A percentile compares a stretch with the other conserved stretches of the same genome.
Conservation (phyloP, 768 basidiomycete species). For the Suillus clintonianus region DNA sequence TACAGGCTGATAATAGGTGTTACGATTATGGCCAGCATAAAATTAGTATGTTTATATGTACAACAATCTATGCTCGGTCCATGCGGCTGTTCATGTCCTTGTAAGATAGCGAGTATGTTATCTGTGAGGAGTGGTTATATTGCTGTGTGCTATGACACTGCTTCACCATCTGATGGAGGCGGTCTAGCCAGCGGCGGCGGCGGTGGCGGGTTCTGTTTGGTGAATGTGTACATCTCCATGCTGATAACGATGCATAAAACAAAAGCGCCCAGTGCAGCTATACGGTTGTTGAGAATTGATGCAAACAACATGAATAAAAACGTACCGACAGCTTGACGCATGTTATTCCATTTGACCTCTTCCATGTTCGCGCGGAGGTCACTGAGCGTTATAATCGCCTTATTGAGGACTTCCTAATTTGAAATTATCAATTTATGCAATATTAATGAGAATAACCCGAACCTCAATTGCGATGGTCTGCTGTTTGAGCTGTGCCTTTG, state of each 20-base stretch:
- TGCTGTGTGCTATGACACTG: slow-evolving; percentile 16
- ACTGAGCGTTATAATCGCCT: slow-evolving; percentile 69
- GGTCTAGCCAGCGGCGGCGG: slow-evolving; percentile 13
- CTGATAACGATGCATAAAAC: slow-evolving; percentile 66
- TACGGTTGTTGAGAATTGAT: slow-evolving; percentile 5
- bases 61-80: slow-evolving; percentile 5
- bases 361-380: slow-evolving; percentile 82
- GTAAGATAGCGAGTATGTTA: not conserved
- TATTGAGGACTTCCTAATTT: slow-evolving; percentile 70
- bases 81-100: slow-evolving; percentile 3
- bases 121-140: not conserved
- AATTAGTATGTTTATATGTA: slow-evolving; percentile 9
- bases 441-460: slow-evolving; percentile 12
- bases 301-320: slow-evolving; percentile 10
- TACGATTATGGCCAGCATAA: slow-evolving; percentile 7
- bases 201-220: slow-evolving; percentile 36
- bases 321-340: slow-evolving; percentile 79
- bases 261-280: slow-evolving; percentile 67
- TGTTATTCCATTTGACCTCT: slow-evolving; percentile 87
- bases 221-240: slow-evolving; percentile 62
- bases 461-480: slow-evolving; percentile 88
- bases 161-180: slow-evolving; percentile 5
- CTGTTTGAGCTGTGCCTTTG: slow-evolving; percentile 78
- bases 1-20: slow-evolving; percentile 1
- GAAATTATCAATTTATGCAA: not conserved